These are phyloP conservation scores for Pyrus bretschneideri DNA, from an alignment of 306 rosid species.

Conservation along the genomic window DNA sequence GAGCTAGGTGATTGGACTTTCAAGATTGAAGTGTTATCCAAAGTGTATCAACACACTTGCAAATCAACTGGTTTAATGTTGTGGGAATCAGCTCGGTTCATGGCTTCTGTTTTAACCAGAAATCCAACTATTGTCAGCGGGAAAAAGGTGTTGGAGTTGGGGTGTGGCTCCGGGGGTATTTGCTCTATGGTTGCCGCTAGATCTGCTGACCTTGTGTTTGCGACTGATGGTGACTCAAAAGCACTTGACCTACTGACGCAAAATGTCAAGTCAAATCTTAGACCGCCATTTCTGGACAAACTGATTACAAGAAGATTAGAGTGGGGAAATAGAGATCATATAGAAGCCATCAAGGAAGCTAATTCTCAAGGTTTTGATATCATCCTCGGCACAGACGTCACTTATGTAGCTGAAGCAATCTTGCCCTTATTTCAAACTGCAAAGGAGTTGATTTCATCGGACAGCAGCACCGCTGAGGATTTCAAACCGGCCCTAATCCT, in stretches of 20 bases:
- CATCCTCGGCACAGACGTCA: slow-evolving; percentile 81
- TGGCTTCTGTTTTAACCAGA: slow-evolving; percentile 71
- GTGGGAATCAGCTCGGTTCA: slow-evolving; percentile 91
- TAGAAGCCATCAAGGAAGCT: slow-evolving; percentile 51
- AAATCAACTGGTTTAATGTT: slow-evolving; percentile 88
- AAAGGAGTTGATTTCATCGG: slow-evolving; percentile 47
- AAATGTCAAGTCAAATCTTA: slow-evolving; percentile 61
- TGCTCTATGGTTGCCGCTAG: slow-evolving; percentile 74
- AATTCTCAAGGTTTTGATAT: slow-evolving; percentile 55
- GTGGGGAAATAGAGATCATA: slow-evolving; percentile 71
- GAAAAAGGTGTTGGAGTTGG: slow-evolving; percentile 77
- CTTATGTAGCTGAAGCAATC: slow-evolving; percentile 70
- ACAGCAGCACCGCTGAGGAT: slow-evolving; percentile 16
- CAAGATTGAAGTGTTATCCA: slow-evolving; percentile 60
- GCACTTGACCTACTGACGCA: slow-evolving; percentile 57
- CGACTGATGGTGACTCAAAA: slow-evolving; percentile 76
- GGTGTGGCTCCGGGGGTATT: slow-evolving; percentile 81
- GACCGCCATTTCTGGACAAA: slow-evolving; percentile 34
- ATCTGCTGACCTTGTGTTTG: slow-evolving; percentile 54
- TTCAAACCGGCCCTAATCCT: slow-evolving; percentile 47
- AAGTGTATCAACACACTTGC: slow-evolving; percentile 84
- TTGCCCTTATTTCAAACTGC: slow-evolving; percentile 77
- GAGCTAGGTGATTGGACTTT: slow-evolving; percentile 48
- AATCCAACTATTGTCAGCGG: slow-evolving; percentile 66
- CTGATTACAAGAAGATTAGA: slow-evolving; percentile 39